phyloP scores from a whole-genome alignment of 2,329 filamentous ascomycete species.

The Colletotrichum costaricense region DNA sequence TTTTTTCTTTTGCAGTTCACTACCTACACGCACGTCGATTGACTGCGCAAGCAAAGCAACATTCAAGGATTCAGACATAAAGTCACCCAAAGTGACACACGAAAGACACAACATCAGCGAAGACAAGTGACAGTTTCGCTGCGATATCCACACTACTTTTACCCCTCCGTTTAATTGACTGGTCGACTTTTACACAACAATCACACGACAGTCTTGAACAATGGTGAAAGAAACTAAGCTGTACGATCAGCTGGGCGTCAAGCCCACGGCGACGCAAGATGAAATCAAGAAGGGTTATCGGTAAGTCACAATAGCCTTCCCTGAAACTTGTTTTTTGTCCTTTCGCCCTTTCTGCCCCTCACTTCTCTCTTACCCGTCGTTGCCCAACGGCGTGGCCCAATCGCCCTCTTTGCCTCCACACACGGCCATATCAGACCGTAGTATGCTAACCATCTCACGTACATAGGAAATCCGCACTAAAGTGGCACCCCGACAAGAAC shows the following conservation, averaged over 20 bases:
- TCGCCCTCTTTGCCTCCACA: not conserved
- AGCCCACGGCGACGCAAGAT: constrained; percentile 84
- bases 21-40: constrained; percentile 37
- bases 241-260: constrained; percentile 86
- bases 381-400: constrained; percentile 21
- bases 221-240: constrained; percentile 98
- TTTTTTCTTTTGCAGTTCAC: constrained; percentile 23
- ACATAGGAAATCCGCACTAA: constrained; percentile 83
- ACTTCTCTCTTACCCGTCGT: constrained; percentile 1
- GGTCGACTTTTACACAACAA: constrained; percentile 4
- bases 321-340: not conserved
- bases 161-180: constrained; percentile 4
- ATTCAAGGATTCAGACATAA: constrained; percentile 15
- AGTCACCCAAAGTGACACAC: not conserved
- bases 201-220: constrained; percentile 43
- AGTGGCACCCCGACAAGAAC: constrained; percentile 98
- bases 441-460: constrained; percentile 48
- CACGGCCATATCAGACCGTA: not conserved
- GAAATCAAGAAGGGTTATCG: constrained; percentile 98
- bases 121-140: not conserved
- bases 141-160: not conserved
- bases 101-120: not conserved
- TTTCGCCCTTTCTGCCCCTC: not conserved
- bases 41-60: not conserved
- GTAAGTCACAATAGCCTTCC: constrained; percentile 58